A percentile compares a stretch with the other conserved stretches of the same genome.
These are phyloP conservation scores for Plantago rigida DNA, from an alignment of 305 asterid species.

Conservation along the genomic window DNA sequence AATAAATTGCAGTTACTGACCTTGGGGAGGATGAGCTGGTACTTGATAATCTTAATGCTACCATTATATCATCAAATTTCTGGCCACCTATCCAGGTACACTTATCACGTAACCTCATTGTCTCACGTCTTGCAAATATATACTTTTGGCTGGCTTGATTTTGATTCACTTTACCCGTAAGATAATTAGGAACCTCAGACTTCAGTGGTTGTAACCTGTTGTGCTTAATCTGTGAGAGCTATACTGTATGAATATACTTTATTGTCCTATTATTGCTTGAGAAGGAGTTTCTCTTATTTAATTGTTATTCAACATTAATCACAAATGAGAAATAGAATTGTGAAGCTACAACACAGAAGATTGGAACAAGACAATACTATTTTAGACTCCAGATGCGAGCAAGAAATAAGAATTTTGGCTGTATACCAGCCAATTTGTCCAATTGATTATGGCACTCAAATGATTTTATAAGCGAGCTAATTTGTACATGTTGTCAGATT, in stretches of 20 bases:
- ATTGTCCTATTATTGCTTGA: not conserved
- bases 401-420: too few relatives aligned
- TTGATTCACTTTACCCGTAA: not conserved
- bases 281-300: not conserved
- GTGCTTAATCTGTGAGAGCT: not conserved
- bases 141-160: not conserved
- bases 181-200: not conserved
- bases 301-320: not conserved
- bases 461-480: too few relatives aligned
- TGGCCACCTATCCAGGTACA: constrained; percentile 99
- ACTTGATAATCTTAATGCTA: constrained; percentile 59
- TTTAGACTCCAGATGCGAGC: too few relatives aligned
- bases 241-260: too few relatives aligned
- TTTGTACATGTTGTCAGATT: too few relatives aligned
- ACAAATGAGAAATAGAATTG: not conserved
- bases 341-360: not conserved
- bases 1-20: constrained; percentile 40
- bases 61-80: constrained; percentile 84
- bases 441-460: too few relatives aligned
- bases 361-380: too few relatives aligned
- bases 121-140: constrained; percentile 4
- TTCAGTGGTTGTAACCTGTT: not conserved
- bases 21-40: constrained; percentile 47
- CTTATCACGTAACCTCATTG: constrained; percentile 17
- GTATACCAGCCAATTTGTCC: too few relatives aligned